Base-by-base conservation (phyloP, 2,329 filamentous ascomycete genomes). In the Chrysosporium queenslandicum region DNA sequence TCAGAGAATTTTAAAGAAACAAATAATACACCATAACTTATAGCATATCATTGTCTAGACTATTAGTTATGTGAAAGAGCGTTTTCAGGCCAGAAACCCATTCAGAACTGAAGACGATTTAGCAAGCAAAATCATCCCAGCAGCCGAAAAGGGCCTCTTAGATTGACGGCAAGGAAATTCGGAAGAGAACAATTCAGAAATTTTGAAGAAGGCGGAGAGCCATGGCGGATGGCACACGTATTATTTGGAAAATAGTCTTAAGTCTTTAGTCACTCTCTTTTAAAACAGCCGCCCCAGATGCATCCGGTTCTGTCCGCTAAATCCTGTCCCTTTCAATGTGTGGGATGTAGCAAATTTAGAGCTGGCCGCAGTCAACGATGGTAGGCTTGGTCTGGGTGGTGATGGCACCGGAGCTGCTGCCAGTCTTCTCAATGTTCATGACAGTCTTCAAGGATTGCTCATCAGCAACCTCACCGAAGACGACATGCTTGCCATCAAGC, bases 401-500 rank as follows among this genome's bases (percentile, higher is more conserved):
- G 60, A 72, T 59, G 50, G 66, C 46, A 53, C 80, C 81, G 55
- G 69, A 74, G 65, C 65, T 68, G 68, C 70, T 76, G 61, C 81
- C 80, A 61, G 74, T 73, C 50, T 72, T 71, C 73, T 84, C 80
- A 58, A 84, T 77, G 58, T 74, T 71, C 68, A 74, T 74, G 66
- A 84, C 76, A 55, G 79, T 63, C 56, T 72, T 65, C 67, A 76
- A 72, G 61, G 76, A 80, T 43, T 72, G 70, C 4, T 64, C 63
- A 55, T 81, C 78, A 58, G 75, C 75, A 57, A 84, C 79, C 67
- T 79, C 71, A 65, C 81, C 81, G 68, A 84, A 84, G 69, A 84
- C 81, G 66, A 84, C 81, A 74, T 84, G 81, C 73, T 81, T 81
- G 66, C 79, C 79, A 66, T 84, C 78, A 63, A 84, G 75, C 80